Evolutionary conservation across 1,139 yeast species (phyloP).

Genomic region (Citeromyces hawaiiensis): DNA sequence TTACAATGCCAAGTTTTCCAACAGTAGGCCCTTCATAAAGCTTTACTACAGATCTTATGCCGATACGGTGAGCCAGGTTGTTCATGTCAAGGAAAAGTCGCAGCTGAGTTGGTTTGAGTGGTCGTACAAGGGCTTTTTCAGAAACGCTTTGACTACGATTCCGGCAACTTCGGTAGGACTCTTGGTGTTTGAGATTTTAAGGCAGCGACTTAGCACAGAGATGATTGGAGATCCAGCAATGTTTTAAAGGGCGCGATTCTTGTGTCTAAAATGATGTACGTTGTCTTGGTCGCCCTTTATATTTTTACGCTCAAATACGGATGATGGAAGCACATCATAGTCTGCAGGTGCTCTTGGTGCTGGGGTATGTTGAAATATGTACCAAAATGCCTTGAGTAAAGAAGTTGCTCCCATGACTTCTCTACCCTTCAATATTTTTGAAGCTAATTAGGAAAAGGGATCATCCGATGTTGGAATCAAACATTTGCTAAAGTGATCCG

Average conservation of each 20-base stretch:
- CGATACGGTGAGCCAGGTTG: conserved; percentile 54
- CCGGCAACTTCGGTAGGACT: conserved; percentile 86
- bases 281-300: too few relatives aligned
- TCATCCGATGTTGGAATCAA: too few relatives aligned
- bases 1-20: conserved; percentile 29
- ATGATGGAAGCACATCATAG: too few relatives aligned
- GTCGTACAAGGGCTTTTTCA: conserved; percentile 65
- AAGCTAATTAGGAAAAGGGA: too few relatives aligned
- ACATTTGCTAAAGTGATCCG: too few relatives aligned
- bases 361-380: too few relatives aligned
- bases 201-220: conserved; percentile 22
- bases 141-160: conserved; percentile 61
- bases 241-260: not conserved
- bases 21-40: conserved; percentile 24
- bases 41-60: conserved; percentile 57
- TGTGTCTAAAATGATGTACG: too few relatives aligned
- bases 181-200: conserved; percentile 71
- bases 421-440: too few relatives aligned
- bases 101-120: conserved; percentile 46
- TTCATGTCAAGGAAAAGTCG: conserved; percentile 39
- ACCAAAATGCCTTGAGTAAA: too few relatives aligned
- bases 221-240: not conserved
- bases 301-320: too few relatives aligned
- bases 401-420: too few relatives aligned
- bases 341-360: too few relatives aligned